Evolutionary conservation across 495 filamentous ascomycete genomes (phyloP).

Genomic region (Neurospora sp.): DNA sequence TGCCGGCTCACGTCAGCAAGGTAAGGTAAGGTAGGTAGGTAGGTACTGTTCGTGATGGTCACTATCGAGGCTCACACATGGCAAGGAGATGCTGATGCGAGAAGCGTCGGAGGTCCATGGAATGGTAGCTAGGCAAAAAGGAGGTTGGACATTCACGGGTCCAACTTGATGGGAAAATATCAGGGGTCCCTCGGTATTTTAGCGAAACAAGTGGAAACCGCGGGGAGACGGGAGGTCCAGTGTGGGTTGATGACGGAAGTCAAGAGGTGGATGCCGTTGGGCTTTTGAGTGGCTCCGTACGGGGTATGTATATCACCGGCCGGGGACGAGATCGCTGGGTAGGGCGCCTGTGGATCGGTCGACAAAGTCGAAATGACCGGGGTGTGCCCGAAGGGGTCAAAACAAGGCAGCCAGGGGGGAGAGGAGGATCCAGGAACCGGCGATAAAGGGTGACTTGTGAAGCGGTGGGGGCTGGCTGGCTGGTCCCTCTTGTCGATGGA

Average conservation of each 20-base stretch:
- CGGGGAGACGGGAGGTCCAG: not conserved
- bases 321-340: not conserved
- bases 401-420: slow-evolving; percentile 9
- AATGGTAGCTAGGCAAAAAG: slow-evolving; percentile 1
- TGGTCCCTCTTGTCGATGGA: slow-evolving; percentile 15
- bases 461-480: slow-evolving; percentile 9
- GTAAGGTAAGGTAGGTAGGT: not conserved
- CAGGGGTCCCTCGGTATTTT: not conserved
- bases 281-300: not conserved
- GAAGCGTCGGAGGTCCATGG: slow-evolving; percentile 17
- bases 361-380: slow-evolving; percentile 14
- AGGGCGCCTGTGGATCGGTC: slow-evolving; percentile 7
- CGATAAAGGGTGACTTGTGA: slow-evolving; percentile 18
- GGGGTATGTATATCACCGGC: slow-evolving; percentile 4
- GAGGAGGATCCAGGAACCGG: slow-evolving; percentile 6
- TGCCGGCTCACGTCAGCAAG: slow-evolving; percentile 5
- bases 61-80: slow-evolving; percentile 24
- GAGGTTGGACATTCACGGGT: slow-evolving; percentile 5
- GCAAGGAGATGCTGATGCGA: slow-evolving; percentile 8
- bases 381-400: slow-evolving; percentile 4
- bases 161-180: slow-evolving; percentile 1
- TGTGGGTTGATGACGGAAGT: not conserved
- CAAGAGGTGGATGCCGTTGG: not conserved
- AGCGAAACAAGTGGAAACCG: not conserved
- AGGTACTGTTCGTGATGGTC: not conserved